phyloP scores from a whole-genome alignment of 805 yeast species.

The Starmerella ratchasimensis region DNA sequence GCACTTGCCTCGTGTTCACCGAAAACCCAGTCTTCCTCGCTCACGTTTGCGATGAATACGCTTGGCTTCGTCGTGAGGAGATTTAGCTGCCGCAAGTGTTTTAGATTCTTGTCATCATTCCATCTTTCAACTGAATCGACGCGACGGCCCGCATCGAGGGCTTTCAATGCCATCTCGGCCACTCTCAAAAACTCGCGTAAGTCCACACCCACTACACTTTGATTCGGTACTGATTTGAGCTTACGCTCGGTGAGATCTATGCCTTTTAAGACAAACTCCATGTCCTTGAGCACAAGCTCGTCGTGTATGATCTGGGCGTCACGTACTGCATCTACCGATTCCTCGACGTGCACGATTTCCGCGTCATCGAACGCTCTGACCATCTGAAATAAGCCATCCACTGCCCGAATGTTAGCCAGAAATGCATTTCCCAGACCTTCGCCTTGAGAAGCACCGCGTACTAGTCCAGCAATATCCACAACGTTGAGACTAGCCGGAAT shows the following conservation, averaged over 20 bases:
- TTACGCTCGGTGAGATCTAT: slow-evolving; percentile 38
- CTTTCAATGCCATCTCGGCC: slow-evolving; percentile 28
- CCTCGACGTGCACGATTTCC: slow-evolving; percentile 55
- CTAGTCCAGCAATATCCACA: slow-evolving; percentile 59
- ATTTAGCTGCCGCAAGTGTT: slow-evolving; percentile 38
- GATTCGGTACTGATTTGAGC: slow-evolving; percentile 21
- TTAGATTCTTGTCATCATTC: slow-evolving; percentile 45
- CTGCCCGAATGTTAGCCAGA: slow-evolving; percentile 52
- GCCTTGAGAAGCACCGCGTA: slow-evolving; percentile 49
- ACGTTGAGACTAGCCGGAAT: slow-evolving; percentile 45
- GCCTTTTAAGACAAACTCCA: slow-evolving; percentile 47
- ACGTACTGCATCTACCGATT: slow-evolving; percentile 47
- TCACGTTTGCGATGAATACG: slow-evolving; percentile 59
- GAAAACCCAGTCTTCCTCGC: slow-evolving; percentile 48
- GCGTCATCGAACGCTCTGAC: slow-evolving; percentile 52
- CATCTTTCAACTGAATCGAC: slow-evolving; percentile 32
- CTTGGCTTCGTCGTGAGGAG: slow-evolving; percentile 84
- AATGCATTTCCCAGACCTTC: slow-evolving; percentile 67
- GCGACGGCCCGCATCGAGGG: slow-evolving; percentile 51
- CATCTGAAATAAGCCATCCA: slow-evolving; percentile 58
- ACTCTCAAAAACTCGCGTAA: slow-evolving; percentile 30
- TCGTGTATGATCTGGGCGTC: slow-evolving; percentile 52
- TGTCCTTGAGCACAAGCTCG: slow-evolving; percentile 51
- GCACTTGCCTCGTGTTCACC: slow-evolving; percentile 35
- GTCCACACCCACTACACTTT: slow-evolving; percentile 27